Base-by-base conservation (phyloP, 495 filamentous ascomycete species). In the Acidiella bohemica region DNA sequence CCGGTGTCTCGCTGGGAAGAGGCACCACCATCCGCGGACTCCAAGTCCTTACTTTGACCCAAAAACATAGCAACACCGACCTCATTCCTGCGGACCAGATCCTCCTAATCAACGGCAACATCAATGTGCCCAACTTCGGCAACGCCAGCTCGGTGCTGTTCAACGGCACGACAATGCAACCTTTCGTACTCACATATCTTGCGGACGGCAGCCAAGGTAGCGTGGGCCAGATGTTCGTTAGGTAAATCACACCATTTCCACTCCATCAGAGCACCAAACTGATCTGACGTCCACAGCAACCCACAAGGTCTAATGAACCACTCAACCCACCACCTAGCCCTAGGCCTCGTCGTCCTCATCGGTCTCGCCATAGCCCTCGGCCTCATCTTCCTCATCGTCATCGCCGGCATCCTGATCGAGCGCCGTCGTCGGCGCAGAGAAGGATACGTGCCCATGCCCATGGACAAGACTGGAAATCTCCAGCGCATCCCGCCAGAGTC, bases 341-440 rank as follows among this genome's bases (percentile, higher is more conserved):
- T 81, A 43, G 92, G 84, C 25, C 87, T 93, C 47, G 71, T 95
- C 22, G 81, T 95, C 12, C 70, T 99, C 22, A 87, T 99, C 32
- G 80, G 76, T n/a, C 78, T 99, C 40, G 93, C 80, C 32, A 83
- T 90, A 45, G 78, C 90, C 0, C 73, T 96, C 6, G 86, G 69
- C 33, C 72, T 87, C 44, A 83, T 87, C 54, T 82, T 95, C 60
- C 65, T 94, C 29, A 74, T 99, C 34, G 86, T 99, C 40, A 72
- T 83, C 17, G 71, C 75, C 21, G 90, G 90, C 41, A 70, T 96
- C 40, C 63, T 93, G 40, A 65, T 84, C 22, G 87, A 93, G 56
- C 78, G 85, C 39, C 70, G 83, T 31, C 80, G 90, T 53, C 79
- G 86, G 51, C 76, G 73, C 60, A 71, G 78, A 25, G 84, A 94